Percentiles rank a stretch among this genome's conserved stretches.
Evolutionary conservation across 371 early-diverging fungal species (phyloP).

Genomic region (Globomyces sp.): DNA sequence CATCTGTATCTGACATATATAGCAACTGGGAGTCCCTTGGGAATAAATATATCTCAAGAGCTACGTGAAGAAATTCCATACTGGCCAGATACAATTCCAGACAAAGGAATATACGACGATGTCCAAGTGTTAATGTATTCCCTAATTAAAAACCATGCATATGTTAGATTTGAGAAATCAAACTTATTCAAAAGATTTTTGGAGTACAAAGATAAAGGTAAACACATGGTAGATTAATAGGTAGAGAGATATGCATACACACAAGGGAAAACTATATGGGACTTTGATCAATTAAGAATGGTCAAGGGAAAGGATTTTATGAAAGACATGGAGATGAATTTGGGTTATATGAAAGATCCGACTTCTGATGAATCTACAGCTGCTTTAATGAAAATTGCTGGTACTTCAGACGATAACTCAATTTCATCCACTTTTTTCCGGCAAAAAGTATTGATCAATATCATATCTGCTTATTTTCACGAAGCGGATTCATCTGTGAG

Average conservation of each 20-base stretch:
- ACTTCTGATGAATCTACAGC: neutral
- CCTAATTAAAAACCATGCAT: slow-evolving; percentile 55
- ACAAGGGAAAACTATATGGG: slow-evolving; percentile 17
- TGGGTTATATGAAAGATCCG: slow-evolving; percentile 10
- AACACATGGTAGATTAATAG: neutral
- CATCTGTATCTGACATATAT: slow-evolving; percentile 59
- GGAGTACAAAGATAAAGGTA: slow-evolving; percentile 13
- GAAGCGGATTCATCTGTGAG: slow-evolving; percentile 16
- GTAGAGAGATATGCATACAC: slow-evolving; percentile 19
- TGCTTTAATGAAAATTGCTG: slow-evolving; percentile 5
- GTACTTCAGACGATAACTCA: neutral
- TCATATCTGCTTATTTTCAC: slow-evolving; percentile 28
- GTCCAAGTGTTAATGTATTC: slow-evolving; percentile 59
- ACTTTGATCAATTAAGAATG: slow-evolving; percentile 15
- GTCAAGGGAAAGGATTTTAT: slow-evolving; percentile 4
- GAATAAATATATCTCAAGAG: slow-evolving; percentile 58
- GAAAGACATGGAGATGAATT: slow-evolving; percentile 3
- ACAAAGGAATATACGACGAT: slow-evolving; percentile 52
- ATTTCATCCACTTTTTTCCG: slow-evolving; percentile 16
- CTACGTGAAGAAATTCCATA: slow-evolving; percentile 46
- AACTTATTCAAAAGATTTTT: slow-evolving; percentile 17
- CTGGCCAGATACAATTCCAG: slow-evolving; percentile 26
- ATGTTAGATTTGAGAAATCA: slow-evolving; percentile 54
- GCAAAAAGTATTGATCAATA: slow-evolving; percentile 21
- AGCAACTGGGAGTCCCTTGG: slow-evolving; percentile 47